phyloP scores from a whole-genome alignment of 768 basidiomycete genomes.

The Lactarius hengduanensis region DNA sequence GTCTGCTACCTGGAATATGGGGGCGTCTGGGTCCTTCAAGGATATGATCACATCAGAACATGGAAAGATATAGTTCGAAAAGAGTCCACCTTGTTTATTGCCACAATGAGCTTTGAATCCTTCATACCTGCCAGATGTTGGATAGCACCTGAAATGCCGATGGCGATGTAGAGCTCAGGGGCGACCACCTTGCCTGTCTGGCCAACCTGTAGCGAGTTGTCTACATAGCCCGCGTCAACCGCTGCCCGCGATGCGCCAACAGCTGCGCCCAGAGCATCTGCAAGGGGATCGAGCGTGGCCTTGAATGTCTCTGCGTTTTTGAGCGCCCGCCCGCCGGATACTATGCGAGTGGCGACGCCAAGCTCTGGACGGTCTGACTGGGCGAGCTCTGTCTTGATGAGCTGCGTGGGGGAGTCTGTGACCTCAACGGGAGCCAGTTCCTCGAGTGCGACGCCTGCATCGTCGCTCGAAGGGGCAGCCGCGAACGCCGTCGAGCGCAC shows the following conservation, averaged over 20 bases:
- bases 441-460: slow-evolving; percentile 56
- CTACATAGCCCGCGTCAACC: slow-evolving; percentile 96
- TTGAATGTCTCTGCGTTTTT: slow-evolving; percentile 96
- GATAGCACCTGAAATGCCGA: slow-evolving; percentile 98
- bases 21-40: slow-evolving; percentile 87
- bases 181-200: slow-evolving; percentile 99
- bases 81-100: slow-evolving; percentile 83
- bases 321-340: slow-evolving; percentile 93
- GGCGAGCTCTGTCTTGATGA: slow-evolving; percentile 72
- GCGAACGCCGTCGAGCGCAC: slow-evolving; percentile 90
- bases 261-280: slow-evolving; percentile 90
- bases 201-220: slow-evolving; percentile 98
- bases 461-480: slow-evolving; percentile 54
- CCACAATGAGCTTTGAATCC: slow-evolving; percentile 97
- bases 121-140: slow-evolving; percentile 99
- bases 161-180: slow-evolving; percentile 91
- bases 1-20: slow-evolving; percentile 99
- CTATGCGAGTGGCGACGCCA: slow-evolving; percentile 79
- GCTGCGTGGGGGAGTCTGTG: slow-evolving; percentile 53
- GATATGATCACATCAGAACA: slow-evolving; percentile 6
- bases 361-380: slow-evolving; percentile 94
- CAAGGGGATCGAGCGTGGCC: slow-evolving; percentile 81
- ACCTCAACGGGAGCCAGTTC: slow-evolving; percentile 64
- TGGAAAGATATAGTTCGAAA: neutral
- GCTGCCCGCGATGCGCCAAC: slow-evolving; percentile 98